A percentile compares a stretch with the other conserved stretches of the same genome.
Conservation (phyloP, 2,329 filamentous ascomycete genomes). For the Talaromyces verruculosus region DNA sequence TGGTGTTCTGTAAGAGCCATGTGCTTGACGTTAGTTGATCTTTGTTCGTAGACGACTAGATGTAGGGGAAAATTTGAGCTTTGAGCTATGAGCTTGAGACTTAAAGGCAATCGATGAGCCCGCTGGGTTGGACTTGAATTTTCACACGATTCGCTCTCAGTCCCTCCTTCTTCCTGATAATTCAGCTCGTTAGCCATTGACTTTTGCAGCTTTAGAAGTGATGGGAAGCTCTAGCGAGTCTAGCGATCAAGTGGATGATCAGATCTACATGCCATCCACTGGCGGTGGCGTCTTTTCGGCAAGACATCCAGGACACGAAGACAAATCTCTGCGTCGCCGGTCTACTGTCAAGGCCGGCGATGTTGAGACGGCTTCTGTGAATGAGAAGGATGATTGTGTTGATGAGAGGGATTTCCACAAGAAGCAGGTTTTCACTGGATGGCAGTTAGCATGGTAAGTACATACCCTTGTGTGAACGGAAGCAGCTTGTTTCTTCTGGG, state of each 20-base stretch:
- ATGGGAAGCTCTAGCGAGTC: conserved; percentile 2
- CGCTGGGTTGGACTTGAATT: background rate
- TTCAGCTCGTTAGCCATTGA: background rate
- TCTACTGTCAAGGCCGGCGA: conserved; percentile 8
- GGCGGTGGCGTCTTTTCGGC: conserved; percentile 16
- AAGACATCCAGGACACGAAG: background rate
- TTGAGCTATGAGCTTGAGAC: background rate
- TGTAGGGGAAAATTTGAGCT: background rate
- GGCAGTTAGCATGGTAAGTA: conserved; percentile 12
- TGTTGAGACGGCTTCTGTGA: conserved; percentile 1
- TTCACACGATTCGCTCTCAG: background rate
- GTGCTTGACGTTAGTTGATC: background rate
- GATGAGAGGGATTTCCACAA: conserved; percentile 16
- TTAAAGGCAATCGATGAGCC: background rate
- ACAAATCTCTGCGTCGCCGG: background rate
- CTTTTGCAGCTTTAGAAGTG: background rate
- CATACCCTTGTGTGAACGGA: background rate
- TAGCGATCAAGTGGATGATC: conserved; percentile 3
- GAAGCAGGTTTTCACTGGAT: conserved; percentile 16
- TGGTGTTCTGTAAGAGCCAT: background rate
- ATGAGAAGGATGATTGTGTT: conserved; percentile 15
- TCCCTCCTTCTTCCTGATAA: background rate
- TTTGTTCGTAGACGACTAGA: background rate
- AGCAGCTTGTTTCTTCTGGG: background rate
- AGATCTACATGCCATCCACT: conserved; percentile 12